These are phyloP conservation scores for Diplodia scrobiculata DNA, from an alignment of 2,329 filamentous ascomycete genomes.

Conservation along the genomic window DNA sequence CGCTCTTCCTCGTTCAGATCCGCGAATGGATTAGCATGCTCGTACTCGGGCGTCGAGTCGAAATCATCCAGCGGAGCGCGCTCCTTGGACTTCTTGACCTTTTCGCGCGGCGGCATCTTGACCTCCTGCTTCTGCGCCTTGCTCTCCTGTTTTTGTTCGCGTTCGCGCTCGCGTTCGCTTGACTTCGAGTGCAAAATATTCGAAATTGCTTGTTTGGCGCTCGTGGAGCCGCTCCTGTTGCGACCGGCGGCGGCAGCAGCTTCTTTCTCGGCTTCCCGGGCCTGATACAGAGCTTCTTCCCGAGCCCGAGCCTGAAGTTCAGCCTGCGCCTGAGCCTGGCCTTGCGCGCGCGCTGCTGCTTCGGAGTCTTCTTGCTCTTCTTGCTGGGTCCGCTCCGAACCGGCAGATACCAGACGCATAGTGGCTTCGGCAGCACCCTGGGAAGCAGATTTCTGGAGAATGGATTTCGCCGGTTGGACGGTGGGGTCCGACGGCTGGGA, in stretches of 20 bases:
- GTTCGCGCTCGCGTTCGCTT: constrained; percentile 17
- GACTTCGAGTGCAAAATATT: constrained; percentile 25
- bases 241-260: neutral
- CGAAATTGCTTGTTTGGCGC: constrained; percentile 27
- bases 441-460: constrained; percentile 33
- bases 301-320: constrained; percentile 10
- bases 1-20: constrained; percentile 43
- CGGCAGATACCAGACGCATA: constrained; percentile 25
- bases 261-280: constrained; percentile 11
- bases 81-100: constrained; percentile 61
- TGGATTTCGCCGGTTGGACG: constrained; percentile 15
- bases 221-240: constrained; percentile 23
- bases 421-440: constrained; percentile 37
- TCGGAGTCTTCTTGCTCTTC: neutral
- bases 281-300: constrained; percentile 3
- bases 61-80: constrained; percentile 72
- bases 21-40: constrained; percentile 50
- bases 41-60: constrained; percentile 59
- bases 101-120: constrained; percentile 53
- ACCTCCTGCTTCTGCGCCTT: constrained; percentile 23
- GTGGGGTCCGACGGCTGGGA: constrained; percentile 17
- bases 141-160: constrained; percentile 14
- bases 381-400: constrained; percentile 1
- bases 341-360: constrained; percentile 5
- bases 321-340: constrained; percentile 9